Conservation (phyloP, 2,329 filamentous ascomycete genomes). For the Sporothrix schenckii region DNA sequence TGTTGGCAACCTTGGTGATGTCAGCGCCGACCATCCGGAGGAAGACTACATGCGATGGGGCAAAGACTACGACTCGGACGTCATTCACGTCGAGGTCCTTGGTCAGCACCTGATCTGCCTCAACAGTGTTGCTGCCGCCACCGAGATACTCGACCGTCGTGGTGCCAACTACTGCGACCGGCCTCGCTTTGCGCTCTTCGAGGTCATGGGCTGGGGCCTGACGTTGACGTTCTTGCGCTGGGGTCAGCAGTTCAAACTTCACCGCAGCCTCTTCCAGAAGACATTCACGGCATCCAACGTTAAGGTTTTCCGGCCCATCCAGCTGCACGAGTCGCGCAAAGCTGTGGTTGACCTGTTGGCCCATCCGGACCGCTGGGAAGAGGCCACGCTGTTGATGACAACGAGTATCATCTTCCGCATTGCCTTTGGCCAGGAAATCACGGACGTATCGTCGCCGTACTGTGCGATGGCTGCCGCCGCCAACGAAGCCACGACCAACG, state of each 20-base stretch:
- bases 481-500: constrained; percentile 40
- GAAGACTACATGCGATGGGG: constrained; percentile 35
- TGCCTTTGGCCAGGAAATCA: constrained; percentile 49
- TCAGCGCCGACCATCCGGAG: constrained; percentile 86
- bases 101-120: constrained; percentile 47
- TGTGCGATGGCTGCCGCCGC: constrained; percentile 44
- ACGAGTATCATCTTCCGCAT: constrained; percentile 50
- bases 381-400: constrained; percentile 44
- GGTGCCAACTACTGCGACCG: constrained; percentile 48
- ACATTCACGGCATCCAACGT: constrained; percentile 42
- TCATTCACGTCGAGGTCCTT: constrained; percentile 43
- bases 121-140: constrained; percentile 45
- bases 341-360: constrained; percentile 42
- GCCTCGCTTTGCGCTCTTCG: constrained; percentile 46
- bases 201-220: constrained; percentile 51
- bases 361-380: constrained; percentile 45
- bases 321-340: constrained; percentile 42
- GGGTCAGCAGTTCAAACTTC: constrained; percentile 48
- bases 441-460: constrained; percentile 46
- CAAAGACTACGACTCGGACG: constrained; percentile 38
- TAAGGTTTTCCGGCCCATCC: constrained; percentile 34
- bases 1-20: constrained; percentile 91
- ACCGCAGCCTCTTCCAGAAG: constrained; percentile 48
- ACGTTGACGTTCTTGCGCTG: constrained; percentile 50
- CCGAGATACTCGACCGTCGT: constrained; percentile 47